Evolutionary conservation across 176 grass and related monocot genomes (phyloP).

Genomic region (Alloteropsis semialata): DNA sequence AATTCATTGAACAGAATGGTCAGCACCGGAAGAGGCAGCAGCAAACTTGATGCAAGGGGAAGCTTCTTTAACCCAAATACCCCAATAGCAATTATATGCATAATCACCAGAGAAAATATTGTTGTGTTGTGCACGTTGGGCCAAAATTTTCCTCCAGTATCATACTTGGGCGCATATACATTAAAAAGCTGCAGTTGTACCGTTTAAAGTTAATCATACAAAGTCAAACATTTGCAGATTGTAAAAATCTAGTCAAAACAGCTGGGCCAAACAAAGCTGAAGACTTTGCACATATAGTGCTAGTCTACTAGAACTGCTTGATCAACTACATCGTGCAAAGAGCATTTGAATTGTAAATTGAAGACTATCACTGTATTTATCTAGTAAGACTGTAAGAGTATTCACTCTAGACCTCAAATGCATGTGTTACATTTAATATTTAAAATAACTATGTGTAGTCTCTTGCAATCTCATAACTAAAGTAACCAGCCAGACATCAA

Average conservation of each 20-base stretch:
- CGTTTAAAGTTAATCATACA: constrained; percentile 24
- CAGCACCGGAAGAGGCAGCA: constrained; percentile 70
- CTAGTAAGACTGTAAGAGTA: neutral
- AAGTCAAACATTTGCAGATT: constrained; percentile 1
- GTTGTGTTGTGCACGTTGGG: constrained; percentile 69
- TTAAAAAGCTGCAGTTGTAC: constrained; percentile 73
- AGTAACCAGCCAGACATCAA: neutral
- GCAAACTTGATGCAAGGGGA: constrained; percentile 70
- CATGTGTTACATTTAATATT: neutral
- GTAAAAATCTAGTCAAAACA: neutral
- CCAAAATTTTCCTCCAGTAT: constrained; percentile 96
- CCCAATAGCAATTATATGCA: constrained; percentile 83
- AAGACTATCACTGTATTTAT: neutral
- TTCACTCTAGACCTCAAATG: neutral
- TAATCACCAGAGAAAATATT: constrained; percentile 84
- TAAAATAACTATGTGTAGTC: neutral
- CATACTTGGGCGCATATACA: constrained; percentile 83
- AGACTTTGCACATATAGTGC: neutral
- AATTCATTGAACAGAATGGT: constrained; percentile 86
- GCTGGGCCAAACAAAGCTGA: neutral
- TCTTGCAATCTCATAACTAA: neutral
- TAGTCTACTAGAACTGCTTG: neutral
- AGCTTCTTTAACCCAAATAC: constrained; percentile 89
- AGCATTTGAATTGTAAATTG: neutral
- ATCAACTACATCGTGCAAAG: neutral